phyloP scores from a whole-genome alignment of 306 rosid genomes.

The Aeschynomene evenia region DNA sequence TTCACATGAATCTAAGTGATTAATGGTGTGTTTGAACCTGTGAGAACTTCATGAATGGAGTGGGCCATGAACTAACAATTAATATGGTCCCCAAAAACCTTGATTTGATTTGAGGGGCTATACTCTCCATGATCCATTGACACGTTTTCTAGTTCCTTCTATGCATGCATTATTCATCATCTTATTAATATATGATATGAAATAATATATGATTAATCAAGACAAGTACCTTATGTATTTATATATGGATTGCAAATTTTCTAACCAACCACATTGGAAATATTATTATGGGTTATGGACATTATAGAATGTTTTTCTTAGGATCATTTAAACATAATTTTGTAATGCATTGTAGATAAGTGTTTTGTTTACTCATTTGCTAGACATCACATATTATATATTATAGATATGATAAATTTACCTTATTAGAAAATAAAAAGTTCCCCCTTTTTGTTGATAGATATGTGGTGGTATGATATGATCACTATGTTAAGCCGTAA shows the following conservation, averaged over 20 bases:
- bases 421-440: too few relatives aligned
- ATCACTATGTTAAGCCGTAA: not conserved
- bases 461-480: not conserved
- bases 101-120: conserved; percentile 33
- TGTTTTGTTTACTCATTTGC: too few relatives aligned
- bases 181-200: not conserved
- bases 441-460: too few relatives aligned
- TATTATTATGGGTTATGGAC: too few relatives aligned
- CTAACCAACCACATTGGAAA: not conserved
- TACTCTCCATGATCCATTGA: conserved; percentile 27
- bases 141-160: not conserved
- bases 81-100: conserved; percentile 43
- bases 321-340: not conserved
- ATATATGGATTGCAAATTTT: not conserved
- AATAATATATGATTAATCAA: conserved; percentile 1
- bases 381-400: too few relatives aligned
- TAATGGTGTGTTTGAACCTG: conserved; percentile 35
- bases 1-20: conserved; percentile 31
- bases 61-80: conserved; percentile 37
- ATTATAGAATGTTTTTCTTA: not conserved
- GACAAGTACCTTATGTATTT: not conserved
- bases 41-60: conserved; percentile 47
- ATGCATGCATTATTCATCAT: not conserved
- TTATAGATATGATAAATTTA: too few relatives aligned
- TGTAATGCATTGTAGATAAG: too few relatives aligned